Base-by-base conservation (phyloP, 345 rosid species). In the Crucihimalaya himalaica region DNA sequence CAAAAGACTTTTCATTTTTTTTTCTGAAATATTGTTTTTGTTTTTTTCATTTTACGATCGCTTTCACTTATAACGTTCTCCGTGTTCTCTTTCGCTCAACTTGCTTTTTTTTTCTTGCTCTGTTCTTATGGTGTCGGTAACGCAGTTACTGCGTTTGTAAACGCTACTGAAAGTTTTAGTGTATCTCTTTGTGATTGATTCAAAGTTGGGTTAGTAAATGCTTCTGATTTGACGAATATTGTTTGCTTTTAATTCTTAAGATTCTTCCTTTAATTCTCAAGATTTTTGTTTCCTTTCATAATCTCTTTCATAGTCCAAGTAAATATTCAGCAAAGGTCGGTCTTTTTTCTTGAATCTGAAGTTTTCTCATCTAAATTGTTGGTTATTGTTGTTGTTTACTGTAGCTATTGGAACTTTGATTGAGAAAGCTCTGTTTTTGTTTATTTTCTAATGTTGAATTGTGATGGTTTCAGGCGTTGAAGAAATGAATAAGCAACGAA, bases 401-500 rank as follows among this genome's bases (percentile, higher is more conserved):
- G 5, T 37, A 0, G 11, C 40, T 37, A 37, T 37, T 70, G 2
- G 12, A 12, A 32, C 3, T 57, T 47, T 58, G n/a, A 28, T 23
- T 43, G 19, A 5, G 14, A 54, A 68, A 68, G 54, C 25, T 28
- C 8, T 54, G 8, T 71, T 52, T 19, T 23, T 12, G 10, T 23
- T 57, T 18, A 10, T 23, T 55, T n/a, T 14, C 35, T 19, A 2
- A 11, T 10, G 5, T 18, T 58, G 13, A 6, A 37, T 58, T 60
- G 31, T 79, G 53, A 63, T 25, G 21, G 19, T 15, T 70, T 76
- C 68, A 89, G 98, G 81, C 35, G 78, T 50, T 81, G 76, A 84
- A 77, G 8, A 62, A 37, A 94, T 94, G 97, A 85, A 87, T 50
- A 78, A 75, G 52, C 68, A 79, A 66, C 86, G 76, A 80, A 71